phyloP scores from a whole-genome alignment of 345 rosid genomes.

The Aquilaria malaccensis region DNA sequence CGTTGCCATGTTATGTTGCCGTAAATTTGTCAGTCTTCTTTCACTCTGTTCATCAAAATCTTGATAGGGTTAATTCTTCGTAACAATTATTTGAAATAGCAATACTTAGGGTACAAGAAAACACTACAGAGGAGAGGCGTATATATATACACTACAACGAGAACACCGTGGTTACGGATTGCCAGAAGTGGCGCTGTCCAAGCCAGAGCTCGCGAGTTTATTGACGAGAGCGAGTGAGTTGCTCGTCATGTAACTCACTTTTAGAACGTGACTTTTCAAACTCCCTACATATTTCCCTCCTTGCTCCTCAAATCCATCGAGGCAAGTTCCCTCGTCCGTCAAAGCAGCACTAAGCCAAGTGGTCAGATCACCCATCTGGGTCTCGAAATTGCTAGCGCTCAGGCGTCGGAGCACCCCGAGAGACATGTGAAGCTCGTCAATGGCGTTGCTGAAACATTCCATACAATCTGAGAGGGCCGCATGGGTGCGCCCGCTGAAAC shows the following conservation, averaged over 20 bases:
- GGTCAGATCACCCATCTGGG: constrained; percentile 52
- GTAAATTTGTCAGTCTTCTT: too few relatives aligned
- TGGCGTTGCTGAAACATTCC: constrained; percentile 42
- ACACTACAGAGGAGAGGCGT: too few relatives aligned
- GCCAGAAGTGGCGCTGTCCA: constrained; percentile 6
- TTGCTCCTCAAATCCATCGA: constrained; percentile 58
- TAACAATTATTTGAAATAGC: too few relatives aligned
- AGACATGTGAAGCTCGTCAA: constrained; percentile 60
- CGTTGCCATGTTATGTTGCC: too few relatives aligned
- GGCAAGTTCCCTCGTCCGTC: constrained; percentile 67
- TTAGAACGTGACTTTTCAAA: constrained; percentile 28
- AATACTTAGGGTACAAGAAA: too few relatives aligned
- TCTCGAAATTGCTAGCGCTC: constrained; percentile 32
- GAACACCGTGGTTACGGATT: too few relatives aligned
- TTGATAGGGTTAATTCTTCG: too few relatives aligned
- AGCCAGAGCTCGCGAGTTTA: constrained; percentile 55
- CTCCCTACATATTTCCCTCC: constrained; percentile 21
- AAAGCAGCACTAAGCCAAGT: constrained; percentile 74
- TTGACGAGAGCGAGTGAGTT: constrained; percentile 80
- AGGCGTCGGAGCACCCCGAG: constrained; percentile 47
- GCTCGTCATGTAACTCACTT: constrained; percentile 45
- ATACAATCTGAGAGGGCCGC: constrained; percentile 65
- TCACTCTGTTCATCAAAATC: too few relatives aligned
- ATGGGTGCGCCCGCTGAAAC: constrained; percentile 31
- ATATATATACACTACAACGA: too few relatives aligned